These are phyloP conservation scores for Pseudogymnoascus sp. DNA, from an alignment of 2,329 filamentous ascomycete species.

Conservation along the genomic window DNA sequence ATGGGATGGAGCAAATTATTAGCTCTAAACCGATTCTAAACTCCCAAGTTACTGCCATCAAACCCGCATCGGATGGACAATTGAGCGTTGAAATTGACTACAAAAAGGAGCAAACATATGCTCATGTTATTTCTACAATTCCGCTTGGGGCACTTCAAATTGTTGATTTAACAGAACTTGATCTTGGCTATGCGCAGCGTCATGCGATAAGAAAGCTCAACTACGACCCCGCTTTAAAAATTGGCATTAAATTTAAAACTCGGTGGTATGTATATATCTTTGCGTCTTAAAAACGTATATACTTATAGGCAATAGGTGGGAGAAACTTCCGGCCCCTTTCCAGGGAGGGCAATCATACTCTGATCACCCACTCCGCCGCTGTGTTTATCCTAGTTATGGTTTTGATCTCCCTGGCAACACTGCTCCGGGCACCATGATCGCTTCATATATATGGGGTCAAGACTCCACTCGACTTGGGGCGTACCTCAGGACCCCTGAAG, in stretches of 20 bases:
- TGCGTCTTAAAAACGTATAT: constrained; percentile 17
- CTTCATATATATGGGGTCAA: constrained; percentile 33
- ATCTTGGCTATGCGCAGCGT: constrained; percentile 19
- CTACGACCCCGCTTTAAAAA: constrained; percentile 28
- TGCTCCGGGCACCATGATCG: constrained; percentile 29
- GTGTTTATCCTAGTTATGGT: constrained; percentile 30
- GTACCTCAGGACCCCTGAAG: constrained; percentile 13
- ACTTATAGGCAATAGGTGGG: background rate
- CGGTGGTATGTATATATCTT: constrained; percentile 27
- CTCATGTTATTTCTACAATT: constrained; percentile 20
- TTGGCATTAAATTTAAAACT: constrained; percentile 29
- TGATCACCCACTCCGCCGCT: constrained; percentile 25
- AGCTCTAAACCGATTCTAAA: constrained; percentile 11
- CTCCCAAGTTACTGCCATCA: constrained; percentile 10
- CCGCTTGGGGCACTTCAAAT: constrained; percentile 16
- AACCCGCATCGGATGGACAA: constrained; percentile 12
- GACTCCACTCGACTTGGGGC: constrained; percentile 30
- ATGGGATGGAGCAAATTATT: constrained; percentile 23
- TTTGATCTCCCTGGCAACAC: constrained; percentile 21
- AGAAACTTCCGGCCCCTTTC: background rate
- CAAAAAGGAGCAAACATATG: constrained; percentile 12
- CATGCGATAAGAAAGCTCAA: constrained; percentile 27
- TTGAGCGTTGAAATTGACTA: constrained; percentile 9
- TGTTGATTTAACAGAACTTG: constrained; percentile 17
- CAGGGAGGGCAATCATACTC: constrained; percentile 25